Evolutionary conservation across 2,329 filamentous ascomycete species (phyloP).

Genomic region (Aspergillus pseudoviridinutans): DNA sequence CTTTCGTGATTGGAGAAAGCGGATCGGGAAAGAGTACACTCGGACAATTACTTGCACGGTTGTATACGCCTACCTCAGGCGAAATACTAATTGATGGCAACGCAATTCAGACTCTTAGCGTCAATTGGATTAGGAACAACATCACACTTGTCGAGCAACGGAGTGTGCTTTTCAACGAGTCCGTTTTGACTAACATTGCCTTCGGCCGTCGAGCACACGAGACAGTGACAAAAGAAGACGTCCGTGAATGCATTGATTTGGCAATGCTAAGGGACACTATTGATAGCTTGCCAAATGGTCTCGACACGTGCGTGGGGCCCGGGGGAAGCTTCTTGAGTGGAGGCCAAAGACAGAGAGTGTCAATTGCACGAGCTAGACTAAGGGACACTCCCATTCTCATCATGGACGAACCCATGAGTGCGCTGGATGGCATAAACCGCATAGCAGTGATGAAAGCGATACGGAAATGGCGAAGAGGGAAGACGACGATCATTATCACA

Average conservation of each 20-base stretch:
- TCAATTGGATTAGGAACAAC: slow-evolving; percentile 70
- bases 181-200: slow-evolving; percentile 71
- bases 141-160: slow-evolving; percentile 79
- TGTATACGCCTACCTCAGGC: slow-evolving; percentile 67
- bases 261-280: slow-evolving; percentile 68
- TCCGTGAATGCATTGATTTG: slow-evolving; percentile 61
- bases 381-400: slow-evolving; percentile 77
- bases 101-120: slow-evolving; percentile 58
- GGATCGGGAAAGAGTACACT: slow-evolving; percentile 92
- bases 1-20: slow-evolving; percentile 78
- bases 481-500: slow-evolving; percentile 90
- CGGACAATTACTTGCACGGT: slow-evolving; percentile 71
- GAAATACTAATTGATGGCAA: slow-evolving; percentile 65
- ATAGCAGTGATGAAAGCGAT: slow-evolving; percentile 69
- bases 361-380: slow-evolving; percentile 72
- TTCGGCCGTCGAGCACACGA: slow-evolving; percentile 58
- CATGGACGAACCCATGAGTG: slow-evolving; percentile 84
- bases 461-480: slow-evolving; percentile 69
- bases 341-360: slow-evolving; percentile 78
- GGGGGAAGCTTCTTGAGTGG: slow-evolving; percentile 73
- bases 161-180: slow-evolving; percentile 76
- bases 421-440: slow-evolving; percentile 71
- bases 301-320: slow-evolving; percentile 67
- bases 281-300: slow-evolving; percentile 60
- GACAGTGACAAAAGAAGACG: slow-evolving; percentile 49